Evolutionary conservation across 345 rosid species (phyloP).

Genomic region (Eutrema yunnanense): DNA sequence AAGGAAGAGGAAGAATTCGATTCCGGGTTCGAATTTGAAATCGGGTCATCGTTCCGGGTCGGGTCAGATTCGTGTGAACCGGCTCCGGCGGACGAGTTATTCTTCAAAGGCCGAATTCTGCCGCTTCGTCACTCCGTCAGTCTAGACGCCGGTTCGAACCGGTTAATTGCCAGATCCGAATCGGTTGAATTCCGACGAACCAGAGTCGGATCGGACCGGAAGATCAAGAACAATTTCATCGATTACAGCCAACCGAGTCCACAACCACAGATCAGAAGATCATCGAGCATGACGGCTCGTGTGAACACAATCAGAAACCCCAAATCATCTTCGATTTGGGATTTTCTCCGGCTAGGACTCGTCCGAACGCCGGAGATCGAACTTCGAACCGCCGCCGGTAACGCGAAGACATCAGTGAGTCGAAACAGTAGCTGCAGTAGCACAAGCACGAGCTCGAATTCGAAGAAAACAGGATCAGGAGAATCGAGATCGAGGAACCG

Average conservation of each 20-base stretch:
- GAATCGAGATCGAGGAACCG: constrained; percentile 28
- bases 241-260: constrained; percentile 60
- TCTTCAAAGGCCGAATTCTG: constrained; percentile 63
- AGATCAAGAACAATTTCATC: constrained; percentile 40
- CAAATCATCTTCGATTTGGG: constrained; percentile 59
- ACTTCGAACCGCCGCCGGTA: constrained; percentile 30
- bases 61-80: constrained; percentile 35
- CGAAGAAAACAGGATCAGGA: constrained; percentile 20
- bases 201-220: constrained; percentile 33
- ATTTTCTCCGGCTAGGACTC: constrained; percentile 53
- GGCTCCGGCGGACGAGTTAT: constrained; percentile 60
- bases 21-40: constrained; percentile 39
- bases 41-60: constrained; percentile 32
- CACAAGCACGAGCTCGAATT: constrained; percentile 36
- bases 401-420: constrained; percentile 37
- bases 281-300: constrained; percentile 32
- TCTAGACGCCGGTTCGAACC: constrained; percentile 37
- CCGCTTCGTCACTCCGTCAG: constrained; percentile 62
- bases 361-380: constrained; percentile 83
- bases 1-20: constrained; percentile 44
- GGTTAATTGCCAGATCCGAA: constrained; percentile 43
- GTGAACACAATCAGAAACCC: constrained; percentile 27
- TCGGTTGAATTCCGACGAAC: constrained; percentile 40
- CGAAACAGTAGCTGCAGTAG: constrained; percentile 54
- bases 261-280: constrained; percentile 55